A percentile compares a stretch with the other conserved stretches of the same genome.
Evolutionary conservation across 2,329 filamentous ascomycete genomes (phyloP).

Genomic region (Botryotinia narcissicola): DNA sequence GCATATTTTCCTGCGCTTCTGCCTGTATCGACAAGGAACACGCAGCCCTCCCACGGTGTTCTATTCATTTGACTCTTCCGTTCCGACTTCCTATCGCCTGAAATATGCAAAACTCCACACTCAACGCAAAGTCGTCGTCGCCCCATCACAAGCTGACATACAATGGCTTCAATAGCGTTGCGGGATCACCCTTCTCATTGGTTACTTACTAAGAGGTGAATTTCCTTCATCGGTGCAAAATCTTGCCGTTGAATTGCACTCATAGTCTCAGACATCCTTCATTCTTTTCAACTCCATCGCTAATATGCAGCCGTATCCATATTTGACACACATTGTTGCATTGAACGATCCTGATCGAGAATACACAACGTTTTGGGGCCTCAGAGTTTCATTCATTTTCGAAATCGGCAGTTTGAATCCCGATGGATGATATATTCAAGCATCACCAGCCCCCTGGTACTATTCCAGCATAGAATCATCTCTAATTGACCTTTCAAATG

Average conservation of each 20-base stretch:
- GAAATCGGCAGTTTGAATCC: slow-evolving; percentile 13
- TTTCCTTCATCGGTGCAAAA: background rate
- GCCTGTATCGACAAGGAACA: background rate
- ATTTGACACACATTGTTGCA: slow-evolving; percentile 4
- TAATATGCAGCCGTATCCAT: background rate
- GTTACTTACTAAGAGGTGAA: background rate
- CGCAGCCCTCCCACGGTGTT: slow-evolving; percentile 3
- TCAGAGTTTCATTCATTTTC: background rate
- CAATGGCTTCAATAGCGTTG: slow-evolving; percentile 9
- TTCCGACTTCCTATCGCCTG: background rate
- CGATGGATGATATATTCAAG: background rate
- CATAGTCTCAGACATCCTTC: slow-evolving; percentile 1
- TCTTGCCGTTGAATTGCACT: background rate
- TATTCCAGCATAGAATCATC: background rate
- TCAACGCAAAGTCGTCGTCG: background rate
- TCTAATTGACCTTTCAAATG: slow-evolving; percentile 7
- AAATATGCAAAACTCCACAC: slow-evolving; percentile 1
- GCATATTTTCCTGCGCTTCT: background rate
- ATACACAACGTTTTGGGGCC: background rate
- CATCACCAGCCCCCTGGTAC: background rate
- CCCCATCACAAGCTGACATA: background rate
- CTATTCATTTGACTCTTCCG: background rate
- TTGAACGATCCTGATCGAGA: background rate
- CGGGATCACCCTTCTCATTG: background rate
- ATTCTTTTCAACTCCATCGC: background rate